phyloP scores from a whole-genome alignment of 2,329 filamentous ascomycete genomes.

The Verticillium albo-atrum region DNA sequence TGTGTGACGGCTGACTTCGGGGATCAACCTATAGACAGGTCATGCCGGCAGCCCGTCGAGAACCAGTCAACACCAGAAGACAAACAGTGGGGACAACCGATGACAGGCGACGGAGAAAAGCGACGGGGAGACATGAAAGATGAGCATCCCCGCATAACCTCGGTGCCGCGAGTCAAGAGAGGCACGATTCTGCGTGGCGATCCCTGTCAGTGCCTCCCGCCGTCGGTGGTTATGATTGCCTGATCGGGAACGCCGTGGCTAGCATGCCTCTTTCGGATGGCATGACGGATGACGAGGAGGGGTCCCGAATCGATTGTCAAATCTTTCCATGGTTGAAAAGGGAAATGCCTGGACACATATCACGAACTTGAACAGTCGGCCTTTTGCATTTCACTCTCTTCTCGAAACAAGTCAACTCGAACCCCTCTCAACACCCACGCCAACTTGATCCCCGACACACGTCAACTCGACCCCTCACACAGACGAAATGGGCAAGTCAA shows the following conservation, averaged over 20 bases:
- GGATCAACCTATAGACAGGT: too few species aligned
- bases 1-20: too few species aligned
- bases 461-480: background rate
- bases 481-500: slow-evolving; percentile 22
- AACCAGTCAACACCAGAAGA: too few species aligned
- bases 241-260: background rate
- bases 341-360: background rate
- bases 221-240: background rate
- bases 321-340: background rate
- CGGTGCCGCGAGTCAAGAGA: background rate
- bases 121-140: background rate
- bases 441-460: too few species aligned
- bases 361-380: background rate
- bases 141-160: background rate
- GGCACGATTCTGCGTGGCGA: background rate
- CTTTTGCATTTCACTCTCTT: background rate
- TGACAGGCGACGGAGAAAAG: too few species aligned
- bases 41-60: too few species aligned
- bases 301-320: background rate
- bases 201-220: background rate
- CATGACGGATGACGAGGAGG: background rate
- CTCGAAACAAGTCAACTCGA: background rate
- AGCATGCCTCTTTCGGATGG: background rate
- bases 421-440: too few species aligned
- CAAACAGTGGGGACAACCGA: too few species aligned